Evolutionary conservation across 2,329 filamentous ascomycete species (phyloP).

Genomic region (Exophiala calicioides): DNA sequence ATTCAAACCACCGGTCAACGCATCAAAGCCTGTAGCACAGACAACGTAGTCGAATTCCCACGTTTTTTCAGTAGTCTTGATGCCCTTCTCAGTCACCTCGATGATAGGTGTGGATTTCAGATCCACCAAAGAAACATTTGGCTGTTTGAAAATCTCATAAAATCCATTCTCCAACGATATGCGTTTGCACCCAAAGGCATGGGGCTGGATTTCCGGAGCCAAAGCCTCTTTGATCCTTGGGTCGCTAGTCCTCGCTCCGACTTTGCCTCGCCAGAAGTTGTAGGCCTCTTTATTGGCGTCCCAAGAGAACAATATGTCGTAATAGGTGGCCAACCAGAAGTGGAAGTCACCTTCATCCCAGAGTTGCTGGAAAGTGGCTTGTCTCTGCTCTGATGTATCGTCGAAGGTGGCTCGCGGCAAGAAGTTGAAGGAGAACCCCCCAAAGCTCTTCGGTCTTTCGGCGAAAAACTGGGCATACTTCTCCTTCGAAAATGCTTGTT

Average conservation of each 20-base stretch:
- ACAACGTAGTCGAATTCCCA: conserved; percentile 45
- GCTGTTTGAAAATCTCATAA: conserved; percentile 51
- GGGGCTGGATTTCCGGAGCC: conserved; percentile 54
- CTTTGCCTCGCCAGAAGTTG: conserved; percentile 57
- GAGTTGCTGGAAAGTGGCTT: conserved; percentile 49
- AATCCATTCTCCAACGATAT: conserved; percentile 51
- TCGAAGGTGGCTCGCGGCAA: too few relatives aligned
- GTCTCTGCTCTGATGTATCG: conserved; percentile 31
- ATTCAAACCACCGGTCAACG: conserved; percentile 43
- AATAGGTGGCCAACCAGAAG: conserved; percentile 53
- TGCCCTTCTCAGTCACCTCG: conserved; percentile 41
- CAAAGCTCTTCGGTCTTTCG: too few relatives aligned
- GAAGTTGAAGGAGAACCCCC: too few relatives aligned
- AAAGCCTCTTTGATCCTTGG: conserved; percentile 53
- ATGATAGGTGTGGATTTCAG: conserved; percentile 45
- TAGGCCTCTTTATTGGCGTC: conserved; percentile 55
- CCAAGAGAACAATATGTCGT: conserved; percentile 49
- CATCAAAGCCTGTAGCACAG: conserved; percentile 47
- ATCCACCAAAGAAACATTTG: conserved; percentile 50
- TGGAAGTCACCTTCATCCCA: conserved; percentile 57
- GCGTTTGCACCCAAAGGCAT: conserved; percentile 58
- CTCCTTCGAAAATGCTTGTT: too few relatives aligned
- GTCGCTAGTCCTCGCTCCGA: conserved; percentile 53
- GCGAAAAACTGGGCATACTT: too few relatives aligned
- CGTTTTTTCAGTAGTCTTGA: conserved; percentile 43